Evolutionary conservation across 768 basidiomycete genomes (phyloP).

Genomic region (Lactifluus piperatus): DNA sequence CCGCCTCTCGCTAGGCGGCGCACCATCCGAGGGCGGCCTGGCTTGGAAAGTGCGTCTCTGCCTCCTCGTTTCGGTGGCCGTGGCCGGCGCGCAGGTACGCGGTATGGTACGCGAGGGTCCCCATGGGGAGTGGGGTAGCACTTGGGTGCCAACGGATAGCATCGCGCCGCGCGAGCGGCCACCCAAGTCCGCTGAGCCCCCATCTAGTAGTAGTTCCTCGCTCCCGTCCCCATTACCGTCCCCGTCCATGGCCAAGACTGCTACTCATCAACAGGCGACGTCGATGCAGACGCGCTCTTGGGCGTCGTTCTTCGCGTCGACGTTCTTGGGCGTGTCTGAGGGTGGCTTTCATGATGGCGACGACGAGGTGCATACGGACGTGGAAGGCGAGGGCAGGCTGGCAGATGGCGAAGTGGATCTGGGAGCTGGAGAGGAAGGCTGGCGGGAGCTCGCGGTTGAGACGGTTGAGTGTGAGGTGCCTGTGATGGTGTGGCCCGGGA

Average conservation of each 20-base stretch:
- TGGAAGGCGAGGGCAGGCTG: not conserved
- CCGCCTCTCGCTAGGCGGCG: slow-evolving; percentile 45
- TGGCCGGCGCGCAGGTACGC: slow-evolving; percentile 40
- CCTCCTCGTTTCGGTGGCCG: slow-evolving; percentile 70
- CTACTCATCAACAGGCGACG: not conserved
- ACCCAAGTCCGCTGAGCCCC: slow-evolving; percentile 17
- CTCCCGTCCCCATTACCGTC: too few species aligned
- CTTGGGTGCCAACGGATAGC: slow-evolving; percentile 50
- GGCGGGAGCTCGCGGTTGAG: slow-evolving; percentile 65
- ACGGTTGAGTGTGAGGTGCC: slow-evolving; percentile 94
- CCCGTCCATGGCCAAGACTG: too few species aligned
- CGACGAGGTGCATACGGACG: slow-evolving; percentile 32
- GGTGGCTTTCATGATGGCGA: slow-evolving; percentile 54
- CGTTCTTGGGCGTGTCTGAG: slow-evolving; percentile 34
- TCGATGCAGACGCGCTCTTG: slow-evolving; percentile 27
- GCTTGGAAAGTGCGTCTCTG: slow-evolving; percentile 86
- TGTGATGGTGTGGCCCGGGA: slow-evolving; percentile 80
- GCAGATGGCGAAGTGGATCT: slow-evolving; percentile 24
- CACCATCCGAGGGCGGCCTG: slow-evolving; percentile 51
- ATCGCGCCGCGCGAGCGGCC: slow-evolving; percentile 53
- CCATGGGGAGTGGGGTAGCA: slow-evolving; percentile 62
- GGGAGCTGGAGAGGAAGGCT: slow-evolving; percentile 34
- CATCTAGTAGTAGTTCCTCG: too few species aligned
- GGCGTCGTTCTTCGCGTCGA: slow-evolving; percentile 36
- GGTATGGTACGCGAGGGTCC: slow-evolving; percentile 46